Base-by-base conservation (phyloP, 305 asterid genomes). In the Fraxinus dipetala region DNA sequence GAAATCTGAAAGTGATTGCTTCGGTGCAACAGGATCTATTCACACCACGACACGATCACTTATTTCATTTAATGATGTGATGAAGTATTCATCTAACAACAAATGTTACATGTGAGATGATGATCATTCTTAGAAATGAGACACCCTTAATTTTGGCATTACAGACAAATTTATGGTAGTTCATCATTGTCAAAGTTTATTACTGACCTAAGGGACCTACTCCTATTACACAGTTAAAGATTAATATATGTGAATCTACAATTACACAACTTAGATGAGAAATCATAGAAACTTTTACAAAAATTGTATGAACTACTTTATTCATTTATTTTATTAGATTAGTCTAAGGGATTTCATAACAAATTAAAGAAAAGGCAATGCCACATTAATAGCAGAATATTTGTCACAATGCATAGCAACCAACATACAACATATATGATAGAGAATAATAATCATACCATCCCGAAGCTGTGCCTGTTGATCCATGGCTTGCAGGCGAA, bases 391-490 rank as follows among this genome's bases (percentile, higher is more conserved):
- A 20, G 32, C 20, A n/a, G 54, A 69, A 24, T 20, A 54, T 2
- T 6, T 43, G 43, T 72, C 22, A 4, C 61, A 51, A 51, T 51
- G 61, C 61, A 51, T 51, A 16, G 61, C 7, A 51, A 16, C 79
- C 9, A 81, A 38, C 40, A 69, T 11, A 4, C 22, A 30, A 1
- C 16, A 69, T 63, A 32, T 30, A 69, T 6, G 22, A 28, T 28
- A 30, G 75, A 69, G 22, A 69, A 77, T 32, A 81, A 30, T 59
- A 69, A 22, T 72, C 80, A 32, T 87, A 88, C 90, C 91, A 80
- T 88, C 91, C 48, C 87, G 85, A 65, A 88, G 88, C 43, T 87
- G 91, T 73, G 86, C 90, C 75, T 87, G 90, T 74, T 87, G 90
- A 70, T 88, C 91, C 87, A 83, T 83, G 32, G 90, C 87, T 75